phyloP scores from a whole-genome alignment of 495 filamentous ascomycete species.

The Podospora didyma region DNA sequence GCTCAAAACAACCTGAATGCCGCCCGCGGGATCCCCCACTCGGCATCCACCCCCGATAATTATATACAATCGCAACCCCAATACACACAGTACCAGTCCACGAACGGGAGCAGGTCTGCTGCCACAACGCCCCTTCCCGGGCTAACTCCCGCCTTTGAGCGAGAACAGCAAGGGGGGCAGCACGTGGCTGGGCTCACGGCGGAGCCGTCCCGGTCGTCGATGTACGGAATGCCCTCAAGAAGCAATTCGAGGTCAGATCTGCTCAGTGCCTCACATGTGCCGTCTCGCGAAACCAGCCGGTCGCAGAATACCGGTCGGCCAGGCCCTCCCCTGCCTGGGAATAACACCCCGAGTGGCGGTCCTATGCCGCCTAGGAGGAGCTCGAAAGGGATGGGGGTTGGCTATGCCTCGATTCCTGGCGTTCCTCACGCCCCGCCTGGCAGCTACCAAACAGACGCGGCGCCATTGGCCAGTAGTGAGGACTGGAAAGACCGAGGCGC shows the following conservation, averaged over 20 bases:
- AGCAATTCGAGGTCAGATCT: constrained; percentile 60
- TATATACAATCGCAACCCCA: constrained; percentile 33
- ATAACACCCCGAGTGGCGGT: constrained; percentile 53
- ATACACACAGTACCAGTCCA: constrained; percentile 32
- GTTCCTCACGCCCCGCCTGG: constrained; percentile 34
- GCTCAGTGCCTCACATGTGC: constrained; percentile 59
- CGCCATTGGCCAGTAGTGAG: constrained; percentile 67
- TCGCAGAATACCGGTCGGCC: constrained; percentile 51
- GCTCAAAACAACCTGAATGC: constrained; percentile 31
- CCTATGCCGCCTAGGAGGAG: constrained; percentile 62
- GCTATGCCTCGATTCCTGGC: constrained; percentile 40
- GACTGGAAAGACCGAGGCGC: constrained; percentile 96
- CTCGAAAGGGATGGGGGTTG: constrained; percentile 57
- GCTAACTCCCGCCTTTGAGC: constrained; percentile 14
- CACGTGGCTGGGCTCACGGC: constrained; percentile 52
- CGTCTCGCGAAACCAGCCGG: constrained; percentile 67
- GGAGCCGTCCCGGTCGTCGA: constrained; percentile 61
- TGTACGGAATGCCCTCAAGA: constrained; percentile 51
- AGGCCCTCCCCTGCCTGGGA: constrained; percentile 40
- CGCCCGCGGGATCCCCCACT: constrained; percentile 27
- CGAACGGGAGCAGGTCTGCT: constrained; percentile 9
- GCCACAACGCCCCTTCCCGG: constrained; percentile 4
- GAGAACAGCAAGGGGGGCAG: constrained; percentile 35
- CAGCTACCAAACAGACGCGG: constrained; percentile 60
- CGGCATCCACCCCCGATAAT: constrained; percentile 41